phyloP scores from a whole-genome alignment of 257 asterid genomes.

The Fraxinus pennsylvanica region DNA sequence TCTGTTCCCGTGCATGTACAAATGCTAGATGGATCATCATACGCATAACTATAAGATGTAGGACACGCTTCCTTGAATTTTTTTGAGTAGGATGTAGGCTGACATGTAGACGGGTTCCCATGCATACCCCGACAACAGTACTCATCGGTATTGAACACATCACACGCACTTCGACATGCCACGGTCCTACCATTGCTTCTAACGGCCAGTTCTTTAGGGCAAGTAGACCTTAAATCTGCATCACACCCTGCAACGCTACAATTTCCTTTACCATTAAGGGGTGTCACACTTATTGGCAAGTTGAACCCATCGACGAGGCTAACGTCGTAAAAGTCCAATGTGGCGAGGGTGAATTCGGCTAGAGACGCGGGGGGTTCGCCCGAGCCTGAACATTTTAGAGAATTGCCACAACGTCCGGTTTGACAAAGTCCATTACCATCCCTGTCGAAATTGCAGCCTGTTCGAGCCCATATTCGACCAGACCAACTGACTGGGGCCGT shows the following conservation, averaged over 20 bases:
- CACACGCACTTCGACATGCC: slow-evolving; percentile 90
- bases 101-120: slow-evolving; percentile 77
- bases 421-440: slow-evolving; percentile 75
- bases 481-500: slow-evolving; percentile 76
- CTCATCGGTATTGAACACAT: slow-evolving; percentile 78
- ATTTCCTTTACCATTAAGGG: slow-evolving; percentile 70
- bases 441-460: slow-evolving; percentile 80
- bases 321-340: slow-evolving; percentile 73
- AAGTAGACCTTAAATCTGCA: slow-evolving; percentile 52
- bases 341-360: slow-evolving; percentile 81
- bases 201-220: slow-evolving; percentile 71
- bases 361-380: slow-evolving; percentile 79
- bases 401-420: slow-evolving; percentile 73
- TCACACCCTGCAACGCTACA: slow-evolving; percentile 83
- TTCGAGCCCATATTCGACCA: slow-evolving; percentile 91
- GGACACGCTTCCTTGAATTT: slow-evolving; percentile 78
- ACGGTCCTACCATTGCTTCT: slow-evolving; percentile 47
- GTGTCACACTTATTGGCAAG: slow-evolving; percentile 67
- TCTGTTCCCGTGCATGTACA: slow-evolving; percentile 70
- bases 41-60: slow-evolving; percentile 82
- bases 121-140: slow-evolving; percentile 77
- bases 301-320: slow-evolving; percentile 94
- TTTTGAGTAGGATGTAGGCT: slow-evolving; percentile 75
- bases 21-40: slow-evolving; percentile 85
- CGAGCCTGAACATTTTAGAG: slow-evolving; percentile 58